Conservation (phyloP, 495 filamentous ascomycete species). For the Rostrohypoxylon terebratum region DNA sequence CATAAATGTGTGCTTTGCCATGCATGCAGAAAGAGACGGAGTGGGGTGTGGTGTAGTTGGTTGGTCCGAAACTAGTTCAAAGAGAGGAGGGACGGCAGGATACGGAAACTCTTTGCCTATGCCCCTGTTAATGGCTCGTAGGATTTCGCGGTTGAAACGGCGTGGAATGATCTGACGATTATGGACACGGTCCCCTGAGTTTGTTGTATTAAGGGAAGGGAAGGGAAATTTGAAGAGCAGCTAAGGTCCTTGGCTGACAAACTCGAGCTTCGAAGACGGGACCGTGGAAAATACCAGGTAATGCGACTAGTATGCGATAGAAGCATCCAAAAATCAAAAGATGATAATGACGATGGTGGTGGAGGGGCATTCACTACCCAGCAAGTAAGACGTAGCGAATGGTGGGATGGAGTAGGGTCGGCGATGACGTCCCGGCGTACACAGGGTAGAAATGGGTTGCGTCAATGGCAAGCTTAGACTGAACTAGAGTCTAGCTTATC, state of each 20-base stretch:
- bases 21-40: conserved; percentile 40
- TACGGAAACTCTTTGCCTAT: conserved; percentile 18
- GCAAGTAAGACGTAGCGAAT: conserved; percentile 27
- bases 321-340: conserved; percentile 21
- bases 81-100: conserved; percentile 13
- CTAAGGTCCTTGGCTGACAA: conserved; percentile 2
- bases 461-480: conserved; percentile 35
- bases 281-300: background rate
- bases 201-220: background rate
- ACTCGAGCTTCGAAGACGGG: background rate
- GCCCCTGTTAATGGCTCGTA: conserved; percentile 24
- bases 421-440: conserved; percentile 45
- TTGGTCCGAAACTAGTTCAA: conserved; percentile 27
- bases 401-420: conserved; percentile 20
- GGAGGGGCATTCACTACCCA: conserved; percentile 22
- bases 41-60: conserved; percentile 30
- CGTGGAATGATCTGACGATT: conserved; percentile 32
- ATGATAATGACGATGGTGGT: conserved; percentile 41
- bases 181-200: conserved; percentile 24
- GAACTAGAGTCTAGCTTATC: conserved; percentile 13
- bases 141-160: conserved; percentile 20
- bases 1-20: conserved; percentile 38
- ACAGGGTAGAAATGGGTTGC: conserved; percentile 43
- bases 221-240: background rate
- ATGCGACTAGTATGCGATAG: background rate